Percentiles rank a stretch among this genome's conserved stretches.
phyloP scores from a whole-genome alignment of 78 protist species.

The Guillardia theta region DNA sequence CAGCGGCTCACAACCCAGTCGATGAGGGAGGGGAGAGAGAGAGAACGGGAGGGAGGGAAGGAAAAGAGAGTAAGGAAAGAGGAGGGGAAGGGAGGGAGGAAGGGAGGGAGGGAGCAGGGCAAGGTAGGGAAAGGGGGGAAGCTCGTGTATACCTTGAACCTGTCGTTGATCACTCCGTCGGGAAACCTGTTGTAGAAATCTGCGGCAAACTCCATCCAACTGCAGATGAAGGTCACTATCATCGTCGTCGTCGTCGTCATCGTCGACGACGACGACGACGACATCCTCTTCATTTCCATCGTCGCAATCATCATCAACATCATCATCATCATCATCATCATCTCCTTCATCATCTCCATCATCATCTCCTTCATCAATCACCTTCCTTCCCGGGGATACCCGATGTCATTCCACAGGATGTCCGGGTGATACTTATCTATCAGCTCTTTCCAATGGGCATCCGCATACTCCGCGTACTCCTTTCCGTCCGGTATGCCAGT shows the following conservation, averaged over 20 bases:
- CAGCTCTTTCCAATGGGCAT: too few species aligned
- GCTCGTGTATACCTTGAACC: not conserved
- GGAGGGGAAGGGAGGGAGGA: not conserved
- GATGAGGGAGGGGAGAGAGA: not conserved
- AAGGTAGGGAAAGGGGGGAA: not conserved
- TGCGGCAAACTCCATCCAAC: not conserved
- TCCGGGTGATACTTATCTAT: not conserved
- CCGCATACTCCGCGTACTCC: too few species aligned
- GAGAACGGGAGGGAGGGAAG: not conserved
- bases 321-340: too few species aligned
- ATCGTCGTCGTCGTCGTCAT: too few species aligned
- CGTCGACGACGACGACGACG: too few species aligned
- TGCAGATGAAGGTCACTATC: too few species aligned
- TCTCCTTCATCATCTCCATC: too few species aligned
- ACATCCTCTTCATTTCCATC: too few species aligned
- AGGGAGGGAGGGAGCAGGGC: not conserved
- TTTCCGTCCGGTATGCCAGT: too few species aligned
- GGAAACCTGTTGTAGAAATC: not conserved
- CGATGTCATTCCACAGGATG: not conserved
- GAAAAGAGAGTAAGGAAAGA: not conserved
- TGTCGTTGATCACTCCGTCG: not conserved
- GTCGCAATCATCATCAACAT: too few species aligned
- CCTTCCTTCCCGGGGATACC: not conserved
- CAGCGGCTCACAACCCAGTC: too few species aligned
- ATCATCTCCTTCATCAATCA: too few species aligned